Percentiles rank a stretch among this genome's conserved stretches.
Conservation (phyloP, 2,329 filamentous ascomycete genomes). For the Pseudocercospora vitis region DNA sequence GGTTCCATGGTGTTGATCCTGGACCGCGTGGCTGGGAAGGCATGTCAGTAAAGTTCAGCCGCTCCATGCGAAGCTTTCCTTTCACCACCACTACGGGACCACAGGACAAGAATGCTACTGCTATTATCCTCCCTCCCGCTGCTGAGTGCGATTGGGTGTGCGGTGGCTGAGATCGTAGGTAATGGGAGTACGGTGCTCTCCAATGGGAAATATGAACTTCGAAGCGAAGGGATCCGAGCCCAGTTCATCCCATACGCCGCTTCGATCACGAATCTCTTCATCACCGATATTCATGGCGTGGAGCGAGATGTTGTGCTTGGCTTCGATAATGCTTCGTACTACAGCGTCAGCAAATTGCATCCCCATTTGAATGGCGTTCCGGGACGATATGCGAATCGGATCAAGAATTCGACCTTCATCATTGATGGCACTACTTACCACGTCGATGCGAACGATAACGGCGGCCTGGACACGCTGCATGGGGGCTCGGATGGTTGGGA, state of each 20-base stretch:
- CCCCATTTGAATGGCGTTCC: conserved; percentile 72
- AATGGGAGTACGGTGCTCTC: conserved; percentile 29
- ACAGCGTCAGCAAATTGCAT: conserved; percentile 63
- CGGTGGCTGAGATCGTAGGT: conserved; percentile 20
- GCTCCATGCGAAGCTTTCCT: neutral
- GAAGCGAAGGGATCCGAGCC: conserved; percentile 64
- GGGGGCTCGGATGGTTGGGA: conserved; percentile 58
- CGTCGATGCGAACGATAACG: conserved; percentile 52
- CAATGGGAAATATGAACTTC: conserved; percentile 68
- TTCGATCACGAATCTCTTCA: conserved; percentile 68
- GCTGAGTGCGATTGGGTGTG: neutral
- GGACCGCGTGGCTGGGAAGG: neutral
- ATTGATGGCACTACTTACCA: conserved; percentile 51
- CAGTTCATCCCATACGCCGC: conserved; percentile 74
- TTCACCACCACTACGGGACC: neutral
- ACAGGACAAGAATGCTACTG: neutral
- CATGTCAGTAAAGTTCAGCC: neutral
- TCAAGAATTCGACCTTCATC: conserved; percentile 66
- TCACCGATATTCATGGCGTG: conserved; percentile 67
- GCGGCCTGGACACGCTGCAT: conserved; percentile 52
- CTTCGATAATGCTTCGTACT: conserved; percentile 74
- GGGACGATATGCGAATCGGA: conserved; percentile 75
- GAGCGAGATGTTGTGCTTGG: conserved; percentile 70
- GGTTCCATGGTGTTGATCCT: neutral
- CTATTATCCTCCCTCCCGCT: neutral